phyloP scores from a whole-genome alignment of 495 filamentous ascomycete species.

The Lophiostoma macrostomum region DNA sequence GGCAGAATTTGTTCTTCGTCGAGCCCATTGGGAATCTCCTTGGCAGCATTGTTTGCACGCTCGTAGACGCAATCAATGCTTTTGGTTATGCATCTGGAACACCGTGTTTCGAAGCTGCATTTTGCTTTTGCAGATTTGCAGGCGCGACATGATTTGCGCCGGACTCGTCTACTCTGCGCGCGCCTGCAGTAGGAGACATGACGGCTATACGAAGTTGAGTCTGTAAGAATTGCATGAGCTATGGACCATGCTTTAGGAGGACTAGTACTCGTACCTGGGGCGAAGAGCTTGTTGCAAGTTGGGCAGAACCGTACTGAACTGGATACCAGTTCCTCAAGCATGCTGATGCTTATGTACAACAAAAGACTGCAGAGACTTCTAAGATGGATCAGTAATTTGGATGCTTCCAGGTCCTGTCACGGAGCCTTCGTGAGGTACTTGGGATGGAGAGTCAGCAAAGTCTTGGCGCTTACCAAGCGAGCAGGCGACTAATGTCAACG shows the following conservation, averaged over 20 bases:
- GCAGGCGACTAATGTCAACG: no score
- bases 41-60: not conserved
- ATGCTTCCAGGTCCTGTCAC: no score
- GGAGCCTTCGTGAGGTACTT: no score
- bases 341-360: no score
- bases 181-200: slow-evolving; percentile 2
- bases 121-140: not conserved
- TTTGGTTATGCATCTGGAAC: not conserved
- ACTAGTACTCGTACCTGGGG: not conserved
- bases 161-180: not conserved
- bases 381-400: no score
- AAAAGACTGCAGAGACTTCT: no score
- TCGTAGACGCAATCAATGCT: not conserved
- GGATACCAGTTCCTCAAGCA: no score
- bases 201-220: not conserved
- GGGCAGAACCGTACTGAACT: slow-evolving; percentile 4
- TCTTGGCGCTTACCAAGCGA: no score
- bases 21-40: not conserved
- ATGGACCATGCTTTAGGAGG: no score
- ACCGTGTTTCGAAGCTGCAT: slow-evolving; percentile 1
- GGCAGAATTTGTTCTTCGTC: no score
- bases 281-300: not conserved
- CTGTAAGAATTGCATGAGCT: not conserved
- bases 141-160: not conserved
- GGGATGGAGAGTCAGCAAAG: no score